Conservation (phyloP, 2,329 filamentous ascomycete genomes). For the Aspergillus sp. region DNA sequence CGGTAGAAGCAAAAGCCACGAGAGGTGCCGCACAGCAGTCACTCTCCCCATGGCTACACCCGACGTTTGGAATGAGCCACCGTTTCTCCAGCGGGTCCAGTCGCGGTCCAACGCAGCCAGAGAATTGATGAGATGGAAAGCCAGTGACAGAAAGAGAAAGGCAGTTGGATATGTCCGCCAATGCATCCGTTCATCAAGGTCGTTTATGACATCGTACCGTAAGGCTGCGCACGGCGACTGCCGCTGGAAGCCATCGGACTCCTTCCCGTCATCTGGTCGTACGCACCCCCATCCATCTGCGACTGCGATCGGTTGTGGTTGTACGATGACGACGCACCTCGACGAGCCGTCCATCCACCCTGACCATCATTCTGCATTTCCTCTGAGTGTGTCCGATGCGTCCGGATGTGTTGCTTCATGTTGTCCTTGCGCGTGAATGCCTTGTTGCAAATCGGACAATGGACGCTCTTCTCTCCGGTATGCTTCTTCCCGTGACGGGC, state of each 20-base stretch:
- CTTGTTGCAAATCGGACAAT: slow-evolving; percentile 66
- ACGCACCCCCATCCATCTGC: slow-evolving; percentile 11
- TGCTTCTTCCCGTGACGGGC: slow-evolving; percentile 69
- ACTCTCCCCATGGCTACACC: neutral
- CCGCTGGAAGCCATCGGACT: slow-evolving; percentile 8
- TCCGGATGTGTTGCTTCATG: slow-evolving; percentile 68
- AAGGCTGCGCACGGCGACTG: slow-evolving; percentile 10
- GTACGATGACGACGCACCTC: slow-evolving; percentile 6
- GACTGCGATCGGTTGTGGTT: slow-evolving; percentile 17
- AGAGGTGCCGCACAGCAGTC: slow-evolving; percentile 16
- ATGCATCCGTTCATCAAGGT: slow-evolving; percentile 5
- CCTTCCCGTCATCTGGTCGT: slow-evolving; percentile 13
- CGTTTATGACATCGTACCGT: slow-evolving; percentile 9
- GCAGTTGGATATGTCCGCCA: neutral
- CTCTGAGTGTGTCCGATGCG: slow-evolving; percentile 47
- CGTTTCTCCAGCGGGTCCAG: neutral
- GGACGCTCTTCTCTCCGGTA: slow-evolving; percentile 67
- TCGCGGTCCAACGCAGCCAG: neutral
- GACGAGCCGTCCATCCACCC: neutral
- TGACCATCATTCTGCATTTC: slow-evolving; percentile 21
- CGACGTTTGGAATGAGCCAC: too few relatives aligned
- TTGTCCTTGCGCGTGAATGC: slow-evolving; percentile 69
- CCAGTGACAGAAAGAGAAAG: neutral
- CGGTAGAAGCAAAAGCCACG: slow-evolving; percentile 3
- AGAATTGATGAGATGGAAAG: too few relatives aligned